Percentiles rank a stretch among this genome's conserved stretches.
Evolutionary conservation across 2,329 filamentous ascomycete genomes (phyloP).

Genomic region (Neonectria faginata): DNA sequence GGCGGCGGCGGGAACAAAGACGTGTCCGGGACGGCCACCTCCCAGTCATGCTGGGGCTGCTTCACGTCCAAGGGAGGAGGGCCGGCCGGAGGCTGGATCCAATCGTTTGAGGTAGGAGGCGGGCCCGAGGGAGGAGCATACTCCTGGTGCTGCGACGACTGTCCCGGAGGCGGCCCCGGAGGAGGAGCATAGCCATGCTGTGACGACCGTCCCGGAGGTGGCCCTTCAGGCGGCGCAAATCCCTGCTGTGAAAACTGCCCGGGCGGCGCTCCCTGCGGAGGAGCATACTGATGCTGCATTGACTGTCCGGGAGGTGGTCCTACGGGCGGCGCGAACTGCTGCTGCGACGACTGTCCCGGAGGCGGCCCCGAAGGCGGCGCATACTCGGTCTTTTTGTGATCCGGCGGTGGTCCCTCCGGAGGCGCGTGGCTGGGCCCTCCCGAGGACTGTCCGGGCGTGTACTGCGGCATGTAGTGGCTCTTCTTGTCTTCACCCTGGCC

Average conservation of each 20-base stretch:
- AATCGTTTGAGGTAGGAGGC: slow-evolving; percentile 42
- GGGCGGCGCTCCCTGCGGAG: slow-evolving; percentile 48
- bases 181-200: slow-evolving; percentile 47
- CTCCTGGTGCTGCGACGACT: slow-evolving; percentile 30
- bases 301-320: slow-evolving; percentile 49
- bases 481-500: slow-evolving; percentile 46
- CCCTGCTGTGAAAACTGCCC: slow-evolving; percentile 32
- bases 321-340: slow-evolving; percentile 44
- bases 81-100: slow-evolving; percentile 50
- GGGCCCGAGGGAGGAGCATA: slow-evolving; percentile 47
- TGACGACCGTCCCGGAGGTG: slow-evolving; percentile 48
- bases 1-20: slow-evolving; percentile 79
- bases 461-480: slow-evolving; percentile 43
- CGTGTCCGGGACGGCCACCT: slow-evolving; percentile 76
- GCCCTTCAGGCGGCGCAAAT: slow-evolving; percentile 46
- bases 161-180: slow-evolving; percentile 51
- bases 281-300: slow-evolving; percentile 42
- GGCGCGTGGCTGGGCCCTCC: slow-evolving; percentile 44
- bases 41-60: slow-evolving; percentile 71
- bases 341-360: slow-evolving; percentile 34
- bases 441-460: slow-evolving; percentile 34
- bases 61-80: slow-evolving; percentile 52
- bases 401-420: slow-evolving; percentile 48
- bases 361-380: slow-evolving; percentile 47
- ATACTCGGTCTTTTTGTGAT: slow-evolving; percentile 37